These are phyloP conservation scores for Globisporangium echinulatum DNA, from an alignment of 352 stramenopile species.

Conservation along the genomic window DNA sequence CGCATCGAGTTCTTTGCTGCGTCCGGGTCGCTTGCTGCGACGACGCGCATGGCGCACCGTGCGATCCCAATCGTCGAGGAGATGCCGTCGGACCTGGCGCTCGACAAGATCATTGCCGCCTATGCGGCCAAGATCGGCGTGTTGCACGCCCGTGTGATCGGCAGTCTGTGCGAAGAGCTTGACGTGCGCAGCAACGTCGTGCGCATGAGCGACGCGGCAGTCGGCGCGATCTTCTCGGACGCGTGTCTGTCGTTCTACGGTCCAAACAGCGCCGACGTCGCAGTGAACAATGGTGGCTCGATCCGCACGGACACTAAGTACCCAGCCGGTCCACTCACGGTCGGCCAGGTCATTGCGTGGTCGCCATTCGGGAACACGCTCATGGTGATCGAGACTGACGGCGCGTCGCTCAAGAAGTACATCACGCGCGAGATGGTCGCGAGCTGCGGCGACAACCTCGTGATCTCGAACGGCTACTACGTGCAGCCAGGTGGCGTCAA, in stretches of 20 bases:
- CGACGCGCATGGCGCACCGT: constrained; percentile 43
- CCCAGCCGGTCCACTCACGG: too few relatives aligned
- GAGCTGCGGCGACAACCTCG: constrained; percentile 35
- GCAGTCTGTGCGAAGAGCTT: not conserved
- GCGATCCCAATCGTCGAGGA: constrained; percentile 48
- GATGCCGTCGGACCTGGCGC: constrained; percentile 36
- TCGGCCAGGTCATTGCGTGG: too few relatives aligned
- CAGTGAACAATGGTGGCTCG: too few relatives aligned
- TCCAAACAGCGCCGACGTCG: not conserved
- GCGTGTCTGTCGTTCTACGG: constrained; percentile 43
- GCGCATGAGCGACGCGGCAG: too few relatives aligned
- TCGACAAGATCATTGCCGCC: constrained; percentile 47
- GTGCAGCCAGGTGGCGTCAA: constrained; percentile 59
- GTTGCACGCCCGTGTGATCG: not conserved
- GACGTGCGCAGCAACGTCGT: too few relatives aligned
- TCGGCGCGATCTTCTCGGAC: constrained; percentile 43
- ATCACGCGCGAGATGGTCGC: constrained; percentile 40
- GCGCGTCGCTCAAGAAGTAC: constrained; percentile 52
- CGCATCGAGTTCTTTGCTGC: constrained; percentile 46
- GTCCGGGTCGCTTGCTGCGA: constrained; percentile 11
- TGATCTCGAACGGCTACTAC: constrained; percentile 60
- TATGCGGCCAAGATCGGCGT: constrained; percentile 32
- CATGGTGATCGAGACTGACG: constrained; percentile 12
- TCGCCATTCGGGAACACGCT: constrained; percentile 16
- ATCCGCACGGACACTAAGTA: too few relatives aligned